A percentile compares a stretch with the other conserved stretches of the same genome.
Evolutionary conservation across 768 basidiomycete species (phyloP).

Genomic region (Lactarius deliciosus): DNA sequence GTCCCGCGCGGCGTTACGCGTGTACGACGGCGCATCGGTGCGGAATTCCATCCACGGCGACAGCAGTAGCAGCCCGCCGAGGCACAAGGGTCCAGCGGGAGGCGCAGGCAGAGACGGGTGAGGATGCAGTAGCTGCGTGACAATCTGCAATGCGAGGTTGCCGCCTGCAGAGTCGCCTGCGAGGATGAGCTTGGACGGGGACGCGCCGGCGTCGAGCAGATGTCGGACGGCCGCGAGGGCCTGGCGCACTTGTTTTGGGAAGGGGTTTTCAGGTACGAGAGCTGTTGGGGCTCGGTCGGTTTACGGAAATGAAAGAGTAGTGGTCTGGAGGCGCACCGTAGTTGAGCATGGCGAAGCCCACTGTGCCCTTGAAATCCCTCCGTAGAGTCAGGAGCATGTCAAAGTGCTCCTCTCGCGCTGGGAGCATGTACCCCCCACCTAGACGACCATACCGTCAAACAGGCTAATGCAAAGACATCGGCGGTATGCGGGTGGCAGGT

Average conservation of each 20-base stretch:
- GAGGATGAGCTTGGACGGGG: constrained; percentile 29
- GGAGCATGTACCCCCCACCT: constrained; percentile 18
- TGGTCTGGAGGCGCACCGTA: constrained; percentile 9
- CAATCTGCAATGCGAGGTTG: constrained; percentile 30
- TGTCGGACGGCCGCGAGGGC: constrained; percentile 22
- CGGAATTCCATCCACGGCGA: constrained; percentile 10
- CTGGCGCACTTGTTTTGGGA: constrained; percentile 29
- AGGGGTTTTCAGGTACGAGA: constrained; percentile 4
- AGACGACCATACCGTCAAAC: not conserved
- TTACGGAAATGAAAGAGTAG: too few species aligned
- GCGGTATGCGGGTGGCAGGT: not conserved
- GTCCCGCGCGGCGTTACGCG: constrained; percentile 8
- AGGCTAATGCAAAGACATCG: too few species aligned
- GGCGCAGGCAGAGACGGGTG: constrained; percentile 12
- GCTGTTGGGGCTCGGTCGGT: not conserved
- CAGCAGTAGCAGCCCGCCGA: constrained; percentile 13
- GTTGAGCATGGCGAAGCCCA: constrained; percentile 15
- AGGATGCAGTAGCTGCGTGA: constrained; percentile 27
- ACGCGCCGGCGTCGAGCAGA: constrained; percentile 25
- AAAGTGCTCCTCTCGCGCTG: not conserved
- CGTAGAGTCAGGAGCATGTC: constrained; percentile 7
- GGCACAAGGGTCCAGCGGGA: not conserved
- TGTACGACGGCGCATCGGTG: constrained; percentile 11
- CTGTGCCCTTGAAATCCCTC: constrained; percentile 7
- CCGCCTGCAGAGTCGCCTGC: constrained; percentile 30